These are phyloP conservation scores for Tetrahymena thermophila DNA, from an alignment of 73 alveolate genomes.

Conservation along the genomic window DNA sequence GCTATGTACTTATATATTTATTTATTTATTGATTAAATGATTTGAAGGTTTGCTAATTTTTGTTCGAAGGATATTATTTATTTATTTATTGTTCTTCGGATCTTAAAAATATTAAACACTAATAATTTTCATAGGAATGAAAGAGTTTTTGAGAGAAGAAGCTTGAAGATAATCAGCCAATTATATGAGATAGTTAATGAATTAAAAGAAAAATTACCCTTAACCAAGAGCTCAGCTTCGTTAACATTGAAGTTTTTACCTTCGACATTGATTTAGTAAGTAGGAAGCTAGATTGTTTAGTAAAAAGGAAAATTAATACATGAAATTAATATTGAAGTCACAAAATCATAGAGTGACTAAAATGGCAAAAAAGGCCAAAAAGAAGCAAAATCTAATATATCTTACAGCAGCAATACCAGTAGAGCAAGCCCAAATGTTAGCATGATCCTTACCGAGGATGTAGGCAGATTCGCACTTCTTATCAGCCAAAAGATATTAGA, in stretches of 20 bases:
- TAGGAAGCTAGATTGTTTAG: neutral
- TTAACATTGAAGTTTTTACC: neutral
- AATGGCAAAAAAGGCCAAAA: neutral
- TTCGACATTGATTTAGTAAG: conserved; percentile 1
- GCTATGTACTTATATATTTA: neutral
- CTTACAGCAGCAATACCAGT: neutral
- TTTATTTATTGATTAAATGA: neutral
- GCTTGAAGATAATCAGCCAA: neutral
- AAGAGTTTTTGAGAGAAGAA: neutral
- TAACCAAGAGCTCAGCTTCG: neutral
- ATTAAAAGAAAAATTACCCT: neutral
- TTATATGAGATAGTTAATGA: neutral
- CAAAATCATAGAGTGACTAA: neutral
- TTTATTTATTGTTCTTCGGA: neutral
- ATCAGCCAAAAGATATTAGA: conserved; percentile 1
- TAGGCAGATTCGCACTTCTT: neutral
- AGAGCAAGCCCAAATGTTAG: neutral
- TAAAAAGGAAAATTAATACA: neutral
- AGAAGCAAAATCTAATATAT: neutral
- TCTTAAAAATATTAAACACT: neutral
- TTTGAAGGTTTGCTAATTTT: neutral
- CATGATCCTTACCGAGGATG: neutral
- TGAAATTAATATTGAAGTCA: neutral
- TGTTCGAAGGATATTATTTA: neutral
- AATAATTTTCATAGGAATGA: neutral